A percentile compares a stretch with the other conserved stretches of the same genome.
Evolutionary conservation across 1,284 basidiomycete genomes (phyloP).

Genomic region (Sphagnurus paluster): DNA sequence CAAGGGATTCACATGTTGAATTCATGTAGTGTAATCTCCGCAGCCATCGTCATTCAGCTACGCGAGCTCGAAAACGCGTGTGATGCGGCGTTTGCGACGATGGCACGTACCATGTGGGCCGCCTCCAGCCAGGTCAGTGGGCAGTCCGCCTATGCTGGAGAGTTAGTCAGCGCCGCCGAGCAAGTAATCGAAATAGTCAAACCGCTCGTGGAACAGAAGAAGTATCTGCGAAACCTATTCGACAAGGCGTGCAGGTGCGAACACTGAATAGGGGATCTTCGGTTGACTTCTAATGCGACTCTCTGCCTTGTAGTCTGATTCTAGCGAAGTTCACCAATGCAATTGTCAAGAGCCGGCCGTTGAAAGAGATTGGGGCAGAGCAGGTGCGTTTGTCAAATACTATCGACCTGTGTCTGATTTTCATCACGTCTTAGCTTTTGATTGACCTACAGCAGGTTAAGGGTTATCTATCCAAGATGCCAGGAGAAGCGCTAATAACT

Average conservation of each 20-base stretch:
- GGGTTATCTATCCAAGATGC: slow-evolving; percentile 79
- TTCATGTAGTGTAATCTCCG: slow-evolving; percentile 69
- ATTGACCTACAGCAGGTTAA: slow-evolving; percentile 91
- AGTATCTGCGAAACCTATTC: slow-evolving; percentile 87
- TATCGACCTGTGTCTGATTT: not conserved
- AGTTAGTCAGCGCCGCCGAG: slow-evolving; percentile 67
- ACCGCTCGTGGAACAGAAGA: slow-evolving; percentile 86
- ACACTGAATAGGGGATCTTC: not conserved
- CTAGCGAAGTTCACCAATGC: slow-evolving; percentile 85
- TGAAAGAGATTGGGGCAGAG: slow-evolving; percentile 90
- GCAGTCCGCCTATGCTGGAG: slow-evolving; percentile 78
- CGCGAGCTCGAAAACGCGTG: slow-evolving; percentile 81
- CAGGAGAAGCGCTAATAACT: slow-evolving; percentile 63
- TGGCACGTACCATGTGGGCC: slow-evolving; percentile 79
- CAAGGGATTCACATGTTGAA: not conserved
- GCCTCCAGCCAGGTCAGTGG: slow-evolving; percentile 81
- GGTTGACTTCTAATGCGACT: not conserved
- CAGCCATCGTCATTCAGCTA: slow-evolving; percentile 75
- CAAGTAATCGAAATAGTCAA: slow-evolving; percentile 67
- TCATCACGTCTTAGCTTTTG: slow-evolving; percentile 58
- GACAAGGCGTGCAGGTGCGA: slow-evolving; percentile 86
- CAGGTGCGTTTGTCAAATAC: slow-evolving; percentile 55
- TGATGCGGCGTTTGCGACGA: slow-evolving; percentile 73
- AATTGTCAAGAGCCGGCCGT: slow-evolving; percentile 83
- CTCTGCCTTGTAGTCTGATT: slow-evolving; percentile 64